Percentiles rank a stretch among this genome's conserved stretches.
These are phyloP conservation scores for Kwoniella dendrophila DNA, from an alignment of 768 basidiomycete genomes.

Conservation along the genomic window DNA sequence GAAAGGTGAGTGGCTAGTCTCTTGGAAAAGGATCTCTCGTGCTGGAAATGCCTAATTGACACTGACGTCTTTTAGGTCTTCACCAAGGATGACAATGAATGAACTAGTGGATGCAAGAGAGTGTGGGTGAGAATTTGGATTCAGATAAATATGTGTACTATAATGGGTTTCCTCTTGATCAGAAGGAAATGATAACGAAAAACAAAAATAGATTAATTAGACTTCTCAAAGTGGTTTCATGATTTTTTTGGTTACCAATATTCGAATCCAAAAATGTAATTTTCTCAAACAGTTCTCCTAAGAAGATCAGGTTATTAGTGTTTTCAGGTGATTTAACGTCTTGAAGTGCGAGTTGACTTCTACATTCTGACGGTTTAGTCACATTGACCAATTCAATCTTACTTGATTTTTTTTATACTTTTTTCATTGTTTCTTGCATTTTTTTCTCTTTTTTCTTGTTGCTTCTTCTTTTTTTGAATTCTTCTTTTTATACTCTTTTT, in stretches of 20 bases:
- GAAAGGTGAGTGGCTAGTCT: conserved; percentile 19
- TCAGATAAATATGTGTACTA: background rate
- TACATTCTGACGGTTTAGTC: too few relatives aligned
- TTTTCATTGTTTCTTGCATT: background rate
- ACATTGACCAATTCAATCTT: background rate
- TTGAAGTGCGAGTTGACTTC: too few relatives aligned
- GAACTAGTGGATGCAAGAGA: background rate
- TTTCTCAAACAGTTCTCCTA: background rate
- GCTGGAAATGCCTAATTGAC: background rate
- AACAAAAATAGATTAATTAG: background rate
- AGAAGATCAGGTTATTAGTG: too few relatives aligned
- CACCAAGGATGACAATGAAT: conserved; percentile 17
- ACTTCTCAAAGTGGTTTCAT: background rate
- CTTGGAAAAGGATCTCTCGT: background rate
- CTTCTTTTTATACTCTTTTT: background rate
- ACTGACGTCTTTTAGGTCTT: conserved; percentile 4
- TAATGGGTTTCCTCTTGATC: too few relatives aligned
- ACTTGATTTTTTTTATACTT: background rate
- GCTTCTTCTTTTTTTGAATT: background rate
- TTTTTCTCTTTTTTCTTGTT: background rate
- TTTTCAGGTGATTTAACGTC: too few relatives aligned
- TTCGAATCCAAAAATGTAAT: too few relatives aligned
- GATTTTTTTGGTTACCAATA: background rate
- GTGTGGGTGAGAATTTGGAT: background rate
- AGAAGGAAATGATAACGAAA: too few relatives aligned